Conservation (phyloP, 73 alveolate genomes). For the Paramecium pentaurelia region DNA sequence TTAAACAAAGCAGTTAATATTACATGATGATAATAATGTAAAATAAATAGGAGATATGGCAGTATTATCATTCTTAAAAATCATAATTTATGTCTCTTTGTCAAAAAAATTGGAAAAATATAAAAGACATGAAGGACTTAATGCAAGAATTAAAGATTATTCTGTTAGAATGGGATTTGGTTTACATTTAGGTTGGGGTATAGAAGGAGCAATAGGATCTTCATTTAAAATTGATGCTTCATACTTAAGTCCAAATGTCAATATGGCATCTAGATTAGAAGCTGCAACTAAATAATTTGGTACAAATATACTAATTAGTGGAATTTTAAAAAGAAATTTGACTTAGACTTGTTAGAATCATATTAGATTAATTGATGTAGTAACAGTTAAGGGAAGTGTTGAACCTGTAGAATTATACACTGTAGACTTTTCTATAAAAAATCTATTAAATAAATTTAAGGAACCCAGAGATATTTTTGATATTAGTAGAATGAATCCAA, state of each 20-base stretch:
- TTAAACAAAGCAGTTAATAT: slow-evolving; percentile 61
- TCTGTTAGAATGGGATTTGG: slow-evolving; percentile 94
- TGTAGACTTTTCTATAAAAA: slow-evolving; percentile 36
- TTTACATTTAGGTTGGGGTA: slow-evolving; percentile 93
- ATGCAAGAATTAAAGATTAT: slow-evolving; percentile 75
- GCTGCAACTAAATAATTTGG: slow-evolving; percentile 93
- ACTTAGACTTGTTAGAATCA: slow-evolving; percentile 49
- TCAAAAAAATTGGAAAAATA: slow-evolving; percentile 76
- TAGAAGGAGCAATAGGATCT: slow-evolving; percentile 96
- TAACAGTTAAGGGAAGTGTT: slow-evolving; percentile 73
- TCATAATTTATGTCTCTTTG: slow-evolving; percentile 72
- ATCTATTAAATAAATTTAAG: slow-evolving; percentile 12
- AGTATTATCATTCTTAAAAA: slow-evolving; percentile 68
- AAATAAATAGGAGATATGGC: slow-evolving; percentile 70
- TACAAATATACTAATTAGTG: slow-evolving; percentile 67
- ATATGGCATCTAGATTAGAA: slow-evolving; percentile 92
- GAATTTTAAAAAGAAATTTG: slow-evolving; percentile 52
- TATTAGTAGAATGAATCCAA: slow-evolving; percentile 2
- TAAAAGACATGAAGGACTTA: slow-evolving; percentile 68
- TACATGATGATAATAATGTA: slow-evolving; percentile 38
- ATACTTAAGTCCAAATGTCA: slow-evolving; percentile 90
- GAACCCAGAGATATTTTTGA: slow-evolving; percentile 27
- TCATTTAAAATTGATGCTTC: slow-evolving; percentile 93
- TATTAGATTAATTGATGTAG: slow-evolving; percentile 71
- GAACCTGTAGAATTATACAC: slow-evolving; percentile 68